These are phyloP conservation scores for Aciculosporium take DNA, from an alignment of 2,329 filamentous ascomycete species.

Conservation along the genomic window DNA sequence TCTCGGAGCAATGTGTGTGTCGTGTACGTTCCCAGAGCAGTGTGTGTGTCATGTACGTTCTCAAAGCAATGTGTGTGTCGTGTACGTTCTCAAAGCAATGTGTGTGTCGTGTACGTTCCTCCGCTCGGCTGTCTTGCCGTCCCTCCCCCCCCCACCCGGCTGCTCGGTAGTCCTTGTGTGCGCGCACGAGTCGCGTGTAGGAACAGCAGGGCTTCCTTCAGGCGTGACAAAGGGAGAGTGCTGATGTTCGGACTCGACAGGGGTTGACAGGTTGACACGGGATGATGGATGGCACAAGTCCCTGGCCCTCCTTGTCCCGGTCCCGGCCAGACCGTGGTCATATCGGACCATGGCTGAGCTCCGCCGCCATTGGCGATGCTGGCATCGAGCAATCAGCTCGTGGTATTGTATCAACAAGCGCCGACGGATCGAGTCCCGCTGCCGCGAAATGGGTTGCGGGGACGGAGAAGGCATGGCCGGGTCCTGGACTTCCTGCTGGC, in stretches of 20 bases:
- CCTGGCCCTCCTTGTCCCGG: neutral
- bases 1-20: too few species aligned
- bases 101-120: too few species aligned
- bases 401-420: neutral
- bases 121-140: neutral
- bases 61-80: too few species aligned
- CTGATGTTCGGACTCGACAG: conserved; percentile 6
- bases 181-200: too few species aligned
- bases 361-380: neutral
- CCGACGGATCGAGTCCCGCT: neutral
- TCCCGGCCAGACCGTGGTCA: neutral
- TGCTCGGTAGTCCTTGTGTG: neutral
- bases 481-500: too few species aligned
- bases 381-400: neutral
- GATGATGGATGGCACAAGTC: neutral
- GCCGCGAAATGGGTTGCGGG: neutral
- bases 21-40: too few species aligned
- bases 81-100: too few species aligned
- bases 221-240: neutral
- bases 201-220: too few species aligned
- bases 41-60: too few species aligned
- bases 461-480: too few species aligned
- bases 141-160: neutral
- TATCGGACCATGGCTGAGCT: neutral
- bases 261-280: neutral